phyloP scores from a whole-genome alignment of 1,284 basidiomycete genomes.

The Heliocybe sulcata region DNA sequence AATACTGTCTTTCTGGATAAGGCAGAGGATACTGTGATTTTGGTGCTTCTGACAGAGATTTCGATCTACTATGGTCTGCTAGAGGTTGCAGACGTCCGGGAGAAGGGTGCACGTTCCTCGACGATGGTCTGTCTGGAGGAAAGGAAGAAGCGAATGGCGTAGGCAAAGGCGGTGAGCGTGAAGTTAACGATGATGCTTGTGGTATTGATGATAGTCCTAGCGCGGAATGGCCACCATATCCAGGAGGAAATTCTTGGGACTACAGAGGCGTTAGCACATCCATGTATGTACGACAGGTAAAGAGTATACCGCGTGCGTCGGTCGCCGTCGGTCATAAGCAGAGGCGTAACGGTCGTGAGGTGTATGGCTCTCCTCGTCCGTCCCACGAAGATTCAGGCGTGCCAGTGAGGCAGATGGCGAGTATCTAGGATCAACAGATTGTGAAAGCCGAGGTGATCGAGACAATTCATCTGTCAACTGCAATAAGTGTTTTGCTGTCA shows the following conservation, averaged over 20 bases:
- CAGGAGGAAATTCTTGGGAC: neutral
- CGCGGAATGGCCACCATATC: neutral
- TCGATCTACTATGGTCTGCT: neutral
- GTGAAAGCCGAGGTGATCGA: slow-evolving; percentile 24
- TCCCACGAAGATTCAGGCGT: slow-evolving; percentile 17
- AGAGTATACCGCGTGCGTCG: neutral
- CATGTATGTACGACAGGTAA: neutral
- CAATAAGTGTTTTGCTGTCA: slow-evolving; percentile 7
- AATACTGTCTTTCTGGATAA: neutral
- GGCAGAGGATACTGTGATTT: neutral
- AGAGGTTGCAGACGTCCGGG: neutral
- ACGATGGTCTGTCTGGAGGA: neutral
- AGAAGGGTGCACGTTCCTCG: neutral
- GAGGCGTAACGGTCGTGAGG: neutral
- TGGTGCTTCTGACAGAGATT: neutral
- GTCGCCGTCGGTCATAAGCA: neutral
- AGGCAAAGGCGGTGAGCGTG: neutral
- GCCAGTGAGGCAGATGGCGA: slow-evolving; percentile 31
- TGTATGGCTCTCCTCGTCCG: neutral
- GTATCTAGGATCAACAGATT: slow-evolving; percentile 14
- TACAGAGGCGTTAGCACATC: neutral
- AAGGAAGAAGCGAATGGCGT: neutral
- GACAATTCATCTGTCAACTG: slow-evolving; percentile 35
- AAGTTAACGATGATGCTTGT: neutral
- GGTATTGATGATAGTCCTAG: neutral